A percentile compares a stretch with the other conserved stretches of the same genome.
These are phyloP conservation scores for Sporothrix protearum DNA, from an alignment of 2,329 filamentous ascomycete genomes.

Conservation along the genomic window DNA sequence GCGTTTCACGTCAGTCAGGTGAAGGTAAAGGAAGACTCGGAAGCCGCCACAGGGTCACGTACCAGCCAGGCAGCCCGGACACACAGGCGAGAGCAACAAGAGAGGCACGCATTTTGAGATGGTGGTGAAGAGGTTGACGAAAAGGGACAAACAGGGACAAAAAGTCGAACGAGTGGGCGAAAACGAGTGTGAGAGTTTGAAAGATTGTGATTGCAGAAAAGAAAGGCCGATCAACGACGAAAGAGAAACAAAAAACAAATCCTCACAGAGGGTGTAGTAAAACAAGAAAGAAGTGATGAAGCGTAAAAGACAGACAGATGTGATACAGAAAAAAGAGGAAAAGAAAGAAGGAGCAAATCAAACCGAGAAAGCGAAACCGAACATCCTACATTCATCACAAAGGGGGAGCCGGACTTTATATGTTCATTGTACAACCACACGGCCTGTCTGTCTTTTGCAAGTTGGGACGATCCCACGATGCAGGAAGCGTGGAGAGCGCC, in stretches of 20 bases:
- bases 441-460: neutral
- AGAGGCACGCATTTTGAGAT: constrained; percentile 26
- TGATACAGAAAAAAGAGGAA: neutral
- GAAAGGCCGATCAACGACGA: constrained; percentile 26
- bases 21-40: too few species aligned
- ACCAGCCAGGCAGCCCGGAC: constrained; percentile 25
- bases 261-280: constrained; percentile 17
- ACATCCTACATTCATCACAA: neutral
- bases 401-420: neutral
- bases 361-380: constrained; percentile 5
- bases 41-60: neutral
- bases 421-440: neutral
- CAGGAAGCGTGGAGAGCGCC: neutral
- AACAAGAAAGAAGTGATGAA: neutral
- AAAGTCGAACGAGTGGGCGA: neutral
- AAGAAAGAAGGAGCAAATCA: neutral
- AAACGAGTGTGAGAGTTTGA: neutral
- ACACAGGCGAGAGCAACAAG: constrained; percentile 22
- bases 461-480: neutral
- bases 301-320: constrained; percentile 3
- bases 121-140: neutral
- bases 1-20: neutral
- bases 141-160: neutral
- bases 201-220: neutral
- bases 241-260: constrained; percentile 14